A percentile compares a stretch with the other conserved stretches of the same genome.
These are phyloP conservation scores for Leccinum subtestaceum DNA, from an alignment of 768 basidiomycete genomes.

Conservation along the genomic window DNA sequence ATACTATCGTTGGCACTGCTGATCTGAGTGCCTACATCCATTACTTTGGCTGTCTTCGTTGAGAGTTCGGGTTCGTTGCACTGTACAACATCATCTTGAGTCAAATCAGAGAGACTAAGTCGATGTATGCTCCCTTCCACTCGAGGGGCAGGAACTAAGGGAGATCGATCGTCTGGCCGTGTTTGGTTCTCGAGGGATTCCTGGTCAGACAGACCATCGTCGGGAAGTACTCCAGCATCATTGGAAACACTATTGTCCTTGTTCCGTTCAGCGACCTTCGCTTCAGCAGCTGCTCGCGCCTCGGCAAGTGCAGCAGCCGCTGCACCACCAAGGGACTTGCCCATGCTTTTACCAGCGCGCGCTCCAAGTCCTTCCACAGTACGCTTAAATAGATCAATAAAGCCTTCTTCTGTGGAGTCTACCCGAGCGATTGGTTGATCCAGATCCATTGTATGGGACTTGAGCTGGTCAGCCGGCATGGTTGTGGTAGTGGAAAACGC, in stretches of 20 bases:
- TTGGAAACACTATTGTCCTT: conserved; percentile 38
- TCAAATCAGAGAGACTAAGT: conserved; percentile 63
- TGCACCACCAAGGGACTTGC: conserved; percentile 60
- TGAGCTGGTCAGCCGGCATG: conserved; percentile 6
- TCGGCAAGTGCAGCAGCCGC: conserved; percentile 59
- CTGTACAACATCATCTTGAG: conserved; percentile 35
- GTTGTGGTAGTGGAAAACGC: not conserved
- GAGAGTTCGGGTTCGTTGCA: conserved; percentile 14
- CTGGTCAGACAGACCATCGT: conserved; percentile 8
- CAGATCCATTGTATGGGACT: conserved; percentile 27
- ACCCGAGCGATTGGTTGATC: conserved; percentile 11
- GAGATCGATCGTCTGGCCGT: conserved; percentile 1
- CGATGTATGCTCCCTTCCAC: conserved; percentile 31
- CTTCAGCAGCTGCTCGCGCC: conserved; percentile 64
- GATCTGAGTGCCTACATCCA: conserved; percentile 4
- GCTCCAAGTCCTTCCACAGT: conserved; percentile 67
- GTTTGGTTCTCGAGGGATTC: conserved; percentile 1
- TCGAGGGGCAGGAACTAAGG: not conserved
- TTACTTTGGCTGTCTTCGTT: conserved; percentile 17
- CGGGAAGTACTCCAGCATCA: conserved; percentile 27
- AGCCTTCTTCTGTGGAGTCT: conserved; percentile 37
- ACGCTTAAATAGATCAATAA: conserved; percentile 66
- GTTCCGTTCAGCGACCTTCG: conserved; percentile 63
- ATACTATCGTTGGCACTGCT: conserved; percentile 35
- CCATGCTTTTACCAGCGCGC: conserved; percentile 52